Percentiles rank a stretch among this genome's conserved stretches.
Conservation (phyloP, 2,329 filamentous ascomycete genomes). For the Aspergillus sp. region DNA sequence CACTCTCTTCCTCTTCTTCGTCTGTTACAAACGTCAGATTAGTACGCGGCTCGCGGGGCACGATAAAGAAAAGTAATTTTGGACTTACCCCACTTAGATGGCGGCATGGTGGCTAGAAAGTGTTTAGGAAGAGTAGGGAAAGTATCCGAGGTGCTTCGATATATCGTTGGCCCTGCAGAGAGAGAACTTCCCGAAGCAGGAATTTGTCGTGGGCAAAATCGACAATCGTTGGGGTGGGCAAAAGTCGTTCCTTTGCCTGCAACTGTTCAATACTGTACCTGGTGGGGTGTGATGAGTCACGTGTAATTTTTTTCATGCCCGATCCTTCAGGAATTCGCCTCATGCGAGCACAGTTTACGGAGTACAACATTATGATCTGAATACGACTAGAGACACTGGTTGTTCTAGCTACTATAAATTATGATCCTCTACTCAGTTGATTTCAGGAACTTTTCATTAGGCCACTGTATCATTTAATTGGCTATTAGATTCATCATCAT, state of each 20-base stretch:
- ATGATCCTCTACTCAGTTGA: background rate
- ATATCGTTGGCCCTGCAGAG: background rate
- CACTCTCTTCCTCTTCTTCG: slow-evolving; percentile 58
- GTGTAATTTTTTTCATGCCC: slow-evolving; percentile 20
- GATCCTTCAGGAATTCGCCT: slow-evolving; percentile 7
- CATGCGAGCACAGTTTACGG: background rate
- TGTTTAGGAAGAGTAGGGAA: slow-evolving; percentile 11
- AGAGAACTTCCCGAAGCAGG: background rate
- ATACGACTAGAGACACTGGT: background rate
- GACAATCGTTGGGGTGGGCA: slow-evolving; percentile 8
- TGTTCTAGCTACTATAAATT: background rate
- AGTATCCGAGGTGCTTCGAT: background rate
- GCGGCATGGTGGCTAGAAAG: slow-evolving; percentile 40
- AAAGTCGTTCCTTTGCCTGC: slow-evolving; percentile 9
- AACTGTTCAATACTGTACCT: slow-evolving; percentile 7
- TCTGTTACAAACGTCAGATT: slow-evolving; percentile 21
- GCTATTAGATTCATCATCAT: slow-evolving; percentile 27
- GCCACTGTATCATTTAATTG: slow-evolving; percentile 21
- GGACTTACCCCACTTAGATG: slow-evolving; percentile 52
- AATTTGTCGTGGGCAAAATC: slow-evolving; percentile 2
- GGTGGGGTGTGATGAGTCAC: slow-evolving; percentile 22
- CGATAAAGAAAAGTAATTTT: background rate
- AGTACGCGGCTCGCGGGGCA: slow-evolving; percentile 4
- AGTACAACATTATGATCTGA: background rate
- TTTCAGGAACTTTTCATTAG: slow-evolving; percentile 23